These are phyloP conservation scores for Wickerhamiella kazuoi DNA, from an alignment of 805 yeast species.

Conservation along the genomic window DNA sequence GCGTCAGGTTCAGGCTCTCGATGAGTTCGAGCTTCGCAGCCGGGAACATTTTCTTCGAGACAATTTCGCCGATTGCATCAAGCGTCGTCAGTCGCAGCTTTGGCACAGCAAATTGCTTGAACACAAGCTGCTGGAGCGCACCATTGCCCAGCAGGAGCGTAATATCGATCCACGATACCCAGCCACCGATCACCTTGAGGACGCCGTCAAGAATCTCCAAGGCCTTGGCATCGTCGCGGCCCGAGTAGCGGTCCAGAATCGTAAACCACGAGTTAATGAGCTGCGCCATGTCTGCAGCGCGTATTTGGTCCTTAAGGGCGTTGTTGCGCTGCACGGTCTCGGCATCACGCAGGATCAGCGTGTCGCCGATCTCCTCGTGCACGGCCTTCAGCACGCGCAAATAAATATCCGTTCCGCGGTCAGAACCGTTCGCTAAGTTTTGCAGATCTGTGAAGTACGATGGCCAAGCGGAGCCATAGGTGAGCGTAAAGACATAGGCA, in stretches of 20 bases:
- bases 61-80: conserved; percentile 41
- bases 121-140: conserved; percentile 35
- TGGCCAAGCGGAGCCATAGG: conserved; percentile 34
- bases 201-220: conserved; percentile 38
- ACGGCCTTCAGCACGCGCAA: conserved; percentile 54
- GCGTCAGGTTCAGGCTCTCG: conserved; percentile 47
- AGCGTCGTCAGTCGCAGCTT: conserved; percentile 39
- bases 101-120: conserved; percentile 34
- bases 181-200: conserved; percentile 58
- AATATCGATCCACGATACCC: conserved; percentile 86
- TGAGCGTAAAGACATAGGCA: conserved; percentile 32
- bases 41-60: conserved; percentile 65
- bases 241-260: conserved; percentile 28
- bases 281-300: conserved; percentile 54
- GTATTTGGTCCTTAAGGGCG: conserved; percentile 60
- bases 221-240: conserved; percentile 17
- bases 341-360: conserved; percentile 48
- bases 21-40: conserved; percentile 52
- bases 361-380: conserved; percentile 89
- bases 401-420: conserved; percentile 50
- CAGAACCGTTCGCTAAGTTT: conserved; percentile 20
- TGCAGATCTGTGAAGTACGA: conserved; percentile 34
- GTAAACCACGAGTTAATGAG: conserved; percentile 53
- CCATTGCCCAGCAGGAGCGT: conserved; percentile 43
- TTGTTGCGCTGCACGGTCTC: conserved; percentile 48